A percentile compares a stretch with the other conserved stretches of the same genome.
phyloP scores from a whole-genome alignment of 768 basidiomycete genomes.

The Calvatia gigantea region DNA sequence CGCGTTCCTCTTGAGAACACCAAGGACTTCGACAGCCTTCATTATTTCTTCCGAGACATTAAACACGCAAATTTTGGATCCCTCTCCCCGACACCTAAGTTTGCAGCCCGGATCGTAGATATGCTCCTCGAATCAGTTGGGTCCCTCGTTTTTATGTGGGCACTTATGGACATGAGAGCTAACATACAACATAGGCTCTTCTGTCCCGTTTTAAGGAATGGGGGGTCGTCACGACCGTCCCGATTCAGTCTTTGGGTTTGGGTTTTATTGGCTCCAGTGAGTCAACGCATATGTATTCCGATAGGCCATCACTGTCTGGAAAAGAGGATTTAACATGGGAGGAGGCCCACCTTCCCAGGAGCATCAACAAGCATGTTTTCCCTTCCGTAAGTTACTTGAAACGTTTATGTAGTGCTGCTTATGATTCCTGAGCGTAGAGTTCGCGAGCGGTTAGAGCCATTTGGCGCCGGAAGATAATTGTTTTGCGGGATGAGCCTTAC shows the following conservation, averaged over 20 bases:
- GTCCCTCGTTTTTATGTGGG: background rate
- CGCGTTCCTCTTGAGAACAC: background rate
- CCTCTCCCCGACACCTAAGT: too few species aligned
- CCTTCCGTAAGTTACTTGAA: too few species aligned
- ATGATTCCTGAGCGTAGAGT: too few species aligned
- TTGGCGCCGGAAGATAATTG: too few species aligned
- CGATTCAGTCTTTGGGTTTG: background rate
- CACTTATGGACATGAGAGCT: background rate
- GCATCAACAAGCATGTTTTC: too few species aligned
- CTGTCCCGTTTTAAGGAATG: background rate
- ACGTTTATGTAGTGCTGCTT: too few species aligned
- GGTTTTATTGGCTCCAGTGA: background rate
- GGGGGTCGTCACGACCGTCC: background rate
- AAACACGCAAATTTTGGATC: background rate
- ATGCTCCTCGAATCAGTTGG: background rate
- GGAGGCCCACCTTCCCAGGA: too few species aligned
- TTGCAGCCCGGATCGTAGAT: background rate
- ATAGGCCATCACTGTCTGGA: too few species aligned
- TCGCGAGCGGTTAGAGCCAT: too few species aligned
- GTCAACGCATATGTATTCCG: too few species aligned
- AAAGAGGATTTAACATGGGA: too few species aligned
- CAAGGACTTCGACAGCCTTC: background rate
- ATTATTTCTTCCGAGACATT: background rate
- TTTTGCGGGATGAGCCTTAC: too few species aligned
- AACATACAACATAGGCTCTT: background rate